These are phyloP conservation scores for Cyclostephanos tholiformis DNA, from an alignment of 108 stramenopile species.

Conservation along the genomic window DNA sequence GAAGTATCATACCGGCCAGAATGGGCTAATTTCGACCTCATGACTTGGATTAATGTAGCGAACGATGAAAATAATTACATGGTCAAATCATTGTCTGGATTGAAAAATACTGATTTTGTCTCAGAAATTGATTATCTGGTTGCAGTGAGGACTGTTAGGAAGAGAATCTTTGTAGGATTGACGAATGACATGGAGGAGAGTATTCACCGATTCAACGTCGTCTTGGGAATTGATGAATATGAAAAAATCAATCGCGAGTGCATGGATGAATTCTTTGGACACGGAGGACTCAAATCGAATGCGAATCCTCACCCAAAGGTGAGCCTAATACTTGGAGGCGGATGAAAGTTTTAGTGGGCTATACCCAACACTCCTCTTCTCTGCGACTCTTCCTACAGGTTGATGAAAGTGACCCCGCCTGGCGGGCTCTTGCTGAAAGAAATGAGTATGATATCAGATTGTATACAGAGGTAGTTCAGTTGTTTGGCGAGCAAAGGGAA, in stretches of 20 bases:
- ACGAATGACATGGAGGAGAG: constrained; percentile 34
- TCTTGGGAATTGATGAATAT: constrained; percentile 16
- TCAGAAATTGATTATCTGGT: constrained; percentile 1
- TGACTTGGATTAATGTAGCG: background rate
- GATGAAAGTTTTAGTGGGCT: background rate
- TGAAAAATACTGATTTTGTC: background rate
- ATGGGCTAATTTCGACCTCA: background rate
- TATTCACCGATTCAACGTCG: constrained; percentile 15
- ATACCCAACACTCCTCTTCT: background rate
- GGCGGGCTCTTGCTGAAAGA: background rate
- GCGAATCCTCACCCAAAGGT: background rate
- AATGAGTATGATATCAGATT: constrained; percentile 24
- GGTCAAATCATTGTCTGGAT: background rate
- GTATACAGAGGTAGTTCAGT: constrained; percentile 19
- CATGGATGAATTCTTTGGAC: constrained; percentile 16
- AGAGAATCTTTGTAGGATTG: constrained; percentile 18
- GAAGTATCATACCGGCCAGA: background rate
- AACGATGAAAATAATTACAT: background rate
- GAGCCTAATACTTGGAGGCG: background rate
- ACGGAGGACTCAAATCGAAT: constrained; percentile 2
- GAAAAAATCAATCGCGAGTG: background rate
- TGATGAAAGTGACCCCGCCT: background rate
- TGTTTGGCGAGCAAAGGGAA: constrained; percentile 29
- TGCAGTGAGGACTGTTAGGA: constrained; percentile 5
- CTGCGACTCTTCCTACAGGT: background rate